Percentiles rank a stretch among this genome's conserved stretches.
Conservation (phyloP, 2,329 filamentous ascomycete genomes). For the Penicillium sp. region DNA sequence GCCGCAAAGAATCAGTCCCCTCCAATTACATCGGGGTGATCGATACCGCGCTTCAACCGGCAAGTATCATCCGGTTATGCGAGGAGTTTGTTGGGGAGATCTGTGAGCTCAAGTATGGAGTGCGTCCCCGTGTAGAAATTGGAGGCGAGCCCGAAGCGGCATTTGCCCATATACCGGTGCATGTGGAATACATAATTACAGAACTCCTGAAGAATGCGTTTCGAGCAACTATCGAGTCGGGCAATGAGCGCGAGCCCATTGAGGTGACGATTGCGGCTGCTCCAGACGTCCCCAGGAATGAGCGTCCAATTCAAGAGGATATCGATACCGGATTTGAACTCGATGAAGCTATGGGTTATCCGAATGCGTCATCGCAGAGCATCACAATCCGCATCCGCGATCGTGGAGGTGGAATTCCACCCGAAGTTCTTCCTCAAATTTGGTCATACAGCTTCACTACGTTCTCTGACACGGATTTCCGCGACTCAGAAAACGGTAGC, state of each 20-base stretch:
- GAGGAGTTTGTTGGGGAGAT: conserved; percentile 91
- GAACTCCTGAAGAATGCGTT: conserved; percentile 97
- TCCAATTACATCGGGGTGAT: conserved; percentile 87
- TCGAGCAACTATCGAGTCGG: conserved; percentile 81
- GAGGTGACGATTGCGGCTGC: conserved; percentile 85
- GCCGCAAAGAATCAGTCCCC: conserved; percentile 10
- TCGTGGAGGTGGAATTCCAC: conserved; percentile 86
- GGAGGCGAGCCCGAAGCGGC: conserved; percentile 82
- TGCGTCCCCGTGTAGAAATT: conserved; percentile 73
- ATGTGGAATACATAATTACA: conserved; percentile 95
- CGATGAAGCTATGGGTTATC: conserved; percentile 32
- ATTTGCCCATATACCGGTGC: conserved; percentile 91
- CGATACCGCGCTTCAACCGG: conserved; percentile 80
- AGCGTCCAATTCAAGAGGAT: conserved; percentile 28
- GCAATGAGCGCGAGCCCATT: conserved; percentile 73
- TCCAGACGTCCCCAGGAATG: conserved; percentile 46
- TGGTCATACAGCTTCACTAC: conserved; percentile 99
- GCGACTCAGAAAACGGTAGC: conserved; percentile 46
- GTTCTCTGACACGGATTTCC: conserved; percentile 65
- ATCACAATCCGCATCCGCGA: conserved; percentile 95
- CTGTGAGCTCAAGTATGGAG: conserved; percentile 91
- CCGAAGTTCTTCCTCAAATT: conserved; percentile 76
- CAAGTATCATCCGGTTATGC: conserved; percentile 74
- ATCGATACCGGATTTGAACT: conserved; percentile 31
- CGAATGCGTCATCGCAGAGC: conserved; percentile 58